These are phyloP conservation scores for Chytriomyces confervae DNA, from an alignment of 192 early-diverging fungal genomes.

Conservation along the genomic window DNA sequence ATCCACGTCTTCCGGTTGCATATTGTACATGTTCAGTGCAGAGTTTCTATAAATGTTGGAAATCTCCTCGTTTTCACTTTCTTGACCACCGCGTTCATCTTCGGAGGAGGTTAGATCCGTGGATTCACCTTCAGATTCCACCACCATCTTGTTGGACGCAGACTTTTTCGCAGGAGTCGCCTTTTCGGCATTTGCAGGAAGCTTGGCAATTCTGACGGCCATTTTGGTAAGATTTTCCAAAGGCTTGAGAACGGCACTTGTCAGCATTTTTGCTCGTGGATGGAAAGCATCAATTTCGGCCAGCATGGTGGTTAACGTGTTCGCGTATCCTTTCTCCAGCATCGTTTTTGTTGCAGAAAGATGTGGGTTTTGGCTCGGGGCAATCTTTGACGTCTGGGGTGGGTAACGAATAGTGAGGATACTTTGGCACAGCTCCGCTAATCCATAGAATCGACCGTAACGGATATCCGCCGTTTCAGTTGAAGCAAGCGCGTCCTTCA, in stretches of 20 bases:
- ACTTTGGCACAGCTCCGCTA: constrained; percentile 72
- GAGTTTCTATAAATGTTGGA: constrained; percentile 84
- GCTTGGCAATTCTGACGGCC: constrained; percentile 83
- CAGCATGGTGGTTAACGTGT: constrained; percentile 76
- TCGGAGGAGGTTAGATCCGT: constrained; percentile 22
- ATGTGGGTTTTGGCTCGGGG: constrained; percentile 12
- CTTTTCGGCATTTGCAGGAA: constrained; percentile 11
- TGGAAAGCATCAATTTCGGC: constrained; percentile 91
- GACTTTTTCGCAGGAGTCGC: not conserved
- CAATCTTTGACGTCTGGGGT: constrained; percentile 20
- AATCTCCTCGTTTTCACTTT: constrained; percentile 68
- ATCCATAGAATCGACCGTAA: constrained; percentile 71
- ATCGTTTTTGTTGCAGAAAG: constrained; percentile 72
- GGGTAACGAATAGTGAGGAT: constrained; percentile 59
- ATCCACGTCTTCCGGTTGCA: constrained; percentile 72
- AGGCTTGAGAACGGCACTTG: constrained; percentile 82
- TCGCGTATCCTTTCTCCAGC: constrained; percentile 88
- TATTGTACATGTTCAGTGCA: constrained; percentile 78
- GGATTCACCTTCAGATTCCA: constrained; percentile 9
- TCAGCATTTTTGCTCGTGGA: constrained; percentile 76
- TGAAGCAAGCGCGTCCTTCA: constrained; percentile 66
- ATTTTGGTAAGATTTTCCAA: constrained; percentile 87
- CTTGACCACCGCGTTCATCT: constrained; percentile 50
- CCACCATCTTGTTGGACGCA: constrained; percentile 11
- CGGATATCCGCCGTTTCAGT: constrained; percentile 55